These are phyloP conservation scores for Fonsecaea pedrosoi DNA, from an alignment of 2,329 filamentous ascomycete species.

Conservation along the genomic window DNA sequence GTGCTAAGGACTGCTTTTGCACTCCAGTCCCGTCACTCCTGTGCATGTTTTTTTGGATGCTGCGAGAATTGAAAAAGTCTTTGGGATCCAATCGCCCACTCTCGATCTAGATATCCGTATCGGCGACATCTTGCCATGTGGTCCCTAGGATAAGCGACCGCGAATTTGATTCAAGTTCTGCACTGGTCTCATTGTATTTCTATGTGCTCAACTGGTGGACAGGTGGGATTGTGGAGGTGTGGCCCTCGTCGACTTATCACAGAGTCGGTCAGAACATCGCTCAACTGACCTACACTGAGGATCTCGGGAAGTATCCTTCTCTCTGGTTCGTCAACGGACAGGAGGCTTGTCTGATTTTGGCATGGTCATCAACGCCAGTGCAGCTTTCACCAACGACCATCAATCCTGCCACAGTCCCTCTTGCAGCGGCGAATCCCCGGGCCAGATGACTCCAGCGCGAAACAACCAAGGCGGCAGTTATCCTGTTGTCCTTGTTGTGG, in stretches of 20 bases:
- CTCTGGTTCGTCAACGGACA: neutral
- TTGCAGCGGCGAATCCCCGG: slow-evolving; percentile 20
- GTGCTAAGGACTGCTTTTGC: neutral
- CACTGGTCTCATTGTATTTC: neutral
- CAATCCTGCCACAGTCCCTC: neutral
- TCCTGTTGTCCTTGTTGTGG: neutral
- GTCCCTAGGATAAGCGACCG: neutral
- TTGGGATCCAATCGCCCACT: neutral
- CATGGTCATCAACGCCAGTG: neutral
- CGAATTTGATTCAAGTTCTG: neutral
- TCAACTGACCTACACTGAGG: neutral
- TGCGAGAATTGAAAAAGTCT: neutral
- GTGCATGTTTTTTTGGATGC: neutral
- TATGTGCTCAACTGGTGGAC: neutral
- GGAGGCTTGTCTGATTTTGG: neutral
- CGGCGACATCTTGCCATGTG: neutral
- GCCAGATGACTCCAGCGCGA: slow-evolving; percentile 5
- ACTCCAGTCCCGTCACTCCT: neutral
- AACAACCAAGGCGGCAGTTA: slow-evolving; percentile 18
- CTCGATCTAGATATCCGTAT: neutral
- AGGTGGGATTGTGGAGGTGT: neutral
- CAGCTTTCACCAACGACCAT: slow-evolving; percentile 3
- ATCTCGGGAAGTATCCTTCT: neutral
- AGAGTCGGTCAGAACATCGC: neutral
- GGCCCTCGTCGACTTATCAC: neutral